Evolutionary conservation across 306 rosid genomes (phyloP), one percentile per base, ranked within the genome.

Genomic region (Citrullus amarus): DNA sequence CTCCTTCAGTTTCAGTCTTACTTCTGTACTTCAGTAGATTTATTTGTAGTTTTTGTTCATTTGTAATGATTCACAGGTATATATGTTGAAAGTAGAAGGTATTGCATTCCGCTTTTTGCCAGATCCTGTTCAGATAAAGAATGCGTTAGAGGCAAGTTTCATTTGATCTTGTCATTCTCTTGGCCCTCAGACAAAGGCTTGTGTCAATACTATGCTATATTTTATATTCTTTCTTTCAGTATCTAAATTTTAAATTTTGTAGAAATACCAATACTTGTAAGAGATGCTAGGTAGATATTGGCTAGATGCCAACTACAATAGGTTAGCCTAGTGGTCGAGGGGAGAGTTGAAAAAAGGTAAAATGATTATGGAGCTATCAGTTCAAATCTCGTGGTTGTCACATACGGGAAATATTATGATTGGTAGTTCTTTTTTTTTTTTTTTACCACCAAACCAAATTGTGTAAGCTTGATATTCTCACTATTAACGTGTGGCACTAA

Each of bases 31-130:
- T 25, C 38, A 44, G 11, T 61, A 59, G 5, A 12, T 50, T 32
- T 48, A 17, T 51, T 46, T 51, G 5, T 51, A 28, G 48, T 46
- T 38, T 15, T 30, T 80, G 67, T n/a, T 70, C 25, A 65, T 53
- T 60, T 77, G 44, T 57, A 46, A 28, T 78, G 28, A 77, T 12
- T 66, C 61, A 46, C 71, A 95, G 98, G 97, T 92, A 8, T 95
- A 95, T 84, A 84, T 95, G 98, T 82, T 95, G 84, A 95, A 95
- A 92, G 98, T 95, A 18, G 98, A 95, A 91, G 98, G 98, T 79
- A 95, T 95, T 85, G 96, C 99, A 25, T 95, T 92, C 80, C 86
- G 97, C 18, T 92, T 95, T 90, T 86, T 95, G 82, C 99, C 99
- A 12, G 99, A 95, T 82, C 99, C 97, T 2, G 85, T 95, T 81